These are phyloP conservation scores for Serendipita indica DNA, from an alignment of 768 basidiomycete genomes.

Conservation along the genomic window DNA sequence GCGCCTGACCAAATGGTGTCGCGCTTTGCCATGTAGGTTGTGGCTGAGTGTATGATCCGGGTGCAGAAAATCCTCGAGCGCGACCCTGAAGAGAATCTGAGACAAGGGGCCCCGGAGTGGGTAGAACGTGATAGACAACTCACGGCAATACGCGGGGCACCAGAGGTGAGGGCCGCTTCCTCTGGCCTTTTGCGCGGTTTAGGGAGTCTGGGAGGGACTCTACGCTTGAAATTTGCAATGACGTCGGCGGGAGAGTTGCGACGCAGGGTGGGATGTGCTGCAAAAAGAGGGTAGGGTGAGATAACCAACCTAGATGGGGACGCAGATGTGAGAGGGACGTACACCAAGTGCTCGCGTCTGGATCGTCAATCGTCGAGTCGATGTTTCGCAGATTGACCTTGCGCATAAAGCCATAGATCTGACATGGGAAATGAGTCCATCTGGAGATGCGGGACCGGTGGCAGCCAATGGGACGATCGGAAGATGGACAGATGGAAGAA, in stretches of 20 bases:
- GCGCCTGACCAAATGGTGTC: conserved; percentile 36
- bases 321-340: conserved; percentile 26
- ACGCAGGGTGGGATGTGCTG: conserved; percentile 84
- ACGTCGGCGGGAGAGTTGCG: conserved; percentile 81
- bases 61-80: conserved; percentile 58
- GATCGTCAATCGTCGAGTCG: conserved; percentile 88
- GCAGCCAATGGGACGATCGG: conserved; percentile 8
- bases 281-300: background rate
- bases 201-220: conserved; percentile 83
- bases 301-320: background rate
- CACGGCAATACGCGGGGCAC: conserved; percentile 55
- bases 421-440: conserved; percentile 12
- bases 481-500: conserved; percentile 18
- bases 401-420: conserved; percentile 99
- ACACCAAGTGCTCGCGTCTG: conserved; percentile 97
- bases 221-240: conserved; percentile 87
- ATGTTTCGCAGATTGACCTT: conserved; percentile 92
- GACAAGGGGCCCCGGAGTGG: conserved; percentile 26
- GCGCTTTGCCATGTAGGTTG: conserved; percentile 33
- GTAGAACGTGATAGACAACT: conserved; percentile 32
- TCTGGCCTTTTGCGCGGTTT: conserved; percentile 71
- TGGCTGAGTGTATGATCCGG: conserved; percentile 63
- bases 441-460: conserved; percentile 9
- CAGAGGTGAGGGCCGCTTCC: conserved; percentile 38
- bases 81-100: conserved; percentile 42